Percentiles rank a stretch among this genome's conserved stretches.
Evolutionary conservation across 2,329 filamentous ascomycete species (phyloP).

Genomic region (Epichloe baconii): DNA sequence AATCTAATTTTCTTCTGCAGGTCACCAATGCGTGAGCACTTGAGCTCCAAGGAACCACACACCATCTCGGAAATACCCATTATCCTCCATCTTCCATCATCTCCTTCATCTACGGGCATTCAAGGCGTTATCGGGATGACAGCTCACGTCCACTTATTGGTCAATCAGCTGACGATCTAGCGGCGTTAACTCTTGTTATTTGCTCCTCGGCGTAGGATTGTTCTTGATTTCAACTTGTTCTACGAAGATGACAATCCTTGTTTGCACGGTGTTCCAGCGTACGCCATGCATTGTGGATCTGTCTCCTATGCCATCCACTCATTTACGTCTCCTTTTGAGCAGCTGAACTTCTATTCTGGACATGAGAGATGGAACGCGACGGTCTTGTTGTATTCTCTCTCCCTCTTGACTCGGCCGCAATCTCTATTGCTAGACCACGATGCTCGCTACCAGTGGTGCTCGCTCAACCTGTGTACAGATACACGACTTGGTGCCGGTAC

Average conservation of each 20-base stretch:
- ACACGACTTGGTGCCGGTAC: not conserved
- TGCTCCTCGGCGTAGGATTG: slow-evolving; percentile 20
- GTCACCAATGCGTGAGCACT: slow-evolving; percentile 44
- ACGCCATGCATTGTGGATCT: not conserved
- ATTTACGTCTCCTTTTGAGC: slow-evolving; percentile 1
- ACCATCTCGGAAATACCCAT: slow-evolving; percentile 6
- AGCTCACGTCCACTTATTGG: slow-evolving; percentile 24
- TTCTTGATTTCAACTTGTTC: not conserved
- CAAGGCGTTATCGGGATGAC: slow-evolving; percentile 28
- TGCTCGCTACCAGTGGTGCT: not conserved
- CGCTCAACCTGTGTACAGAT: not conserved
- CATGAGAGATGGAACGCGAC: not conserved
- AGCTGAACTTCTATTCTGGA: slow-evolving; percentile 5
- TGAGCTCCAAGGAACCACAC: not conserved
- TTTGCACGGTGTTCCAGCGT: not conserved
- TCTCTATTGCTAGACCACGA: not conserved
- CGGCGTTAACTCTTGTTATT: slow-evolving; percentile 22
- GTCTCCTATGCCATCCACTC: slow-evolving; percentile 4
- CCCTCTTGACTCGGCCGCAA: not conserved
- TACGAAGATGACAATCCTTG: not conserved
- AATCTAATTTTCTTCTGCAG: slow-evolving; percentile 17
- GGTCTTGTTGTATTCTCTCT: not conserved
- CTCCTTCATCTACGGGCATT: slow-evolving; percentile 22
- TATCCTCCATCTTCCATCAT: slow-evolving; percentile 18
- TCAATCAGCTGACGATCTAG: slow-evolving; percentile 20